Percentiles rank a stretch among this genome's conserved stretches.
These are phyloP conservation scores for Suhomyces taliae DNA, from an alignment of 1,139 yeast genomes.

Conservation along the genomic window DNA sequence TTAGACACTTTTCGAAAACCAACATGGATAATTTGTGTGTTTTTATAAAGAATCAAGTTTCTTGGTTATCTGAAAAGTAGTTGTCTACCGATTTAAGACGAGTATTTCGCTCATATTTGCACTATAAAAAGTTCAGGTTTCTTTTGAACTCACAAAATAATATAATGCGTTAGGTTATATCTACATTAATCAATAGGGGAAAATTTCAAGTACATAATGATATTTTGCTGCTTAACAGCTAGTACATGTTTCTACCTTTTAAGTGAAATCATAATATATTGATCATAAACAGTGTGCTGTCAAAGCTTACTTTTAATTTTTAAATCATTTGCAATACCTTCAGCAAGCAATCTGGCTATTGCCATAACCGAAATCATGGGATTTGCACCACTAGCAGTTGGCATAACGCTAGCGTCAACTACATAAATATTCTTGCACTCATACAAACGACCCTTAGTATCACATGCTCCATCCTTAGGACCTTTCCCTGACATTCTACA, in stretches of 20 bases:
- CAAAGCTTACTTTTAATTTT: slow-evolving; percentile 30
- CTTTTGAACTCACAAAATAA: too few species aligned
- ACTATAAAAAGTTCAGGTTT: background rate
- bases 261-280: too few species aligned
- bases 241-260: too few species aligned
- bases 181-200: too few species aligned
- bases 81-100: background rate
- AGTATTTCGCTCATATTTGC: too few species aligned
- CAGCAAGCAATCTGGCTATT: slow-evolving; percentile 38
- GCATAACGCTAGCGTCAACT: slow-evolving; percentile 58
- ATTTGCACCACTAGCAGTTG: slow-evolving; percentile 61
- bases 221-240: too few species aligned
- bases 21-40: slow-evolving; percentile 27
- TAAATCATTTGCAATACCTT: slow-evolving; percentile 38
- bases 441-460: slow-evolving; percentile 48
- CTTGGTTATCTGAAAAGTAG: slow-evolving; percentile 18
- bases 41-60: slow-evolving; percentile 31
- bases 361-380: slow-evolving; percentile 52
- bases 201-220: too few species aligned
- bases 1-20: slow-evolving; percentile 26
- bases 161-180: too few species aligned
- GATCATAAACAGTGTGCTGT: too few species aligned
- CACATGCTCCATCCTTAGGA: slow-evolving; percentile 51
- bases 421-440: slow-evolving; percentile 56
- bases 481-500: slow-evolving; percentile 57